Evolutionary conservation across 225 moss, liverwort and hornwort species (phyloP).

Genomic region (Sphagnum tenellum): DNA sequence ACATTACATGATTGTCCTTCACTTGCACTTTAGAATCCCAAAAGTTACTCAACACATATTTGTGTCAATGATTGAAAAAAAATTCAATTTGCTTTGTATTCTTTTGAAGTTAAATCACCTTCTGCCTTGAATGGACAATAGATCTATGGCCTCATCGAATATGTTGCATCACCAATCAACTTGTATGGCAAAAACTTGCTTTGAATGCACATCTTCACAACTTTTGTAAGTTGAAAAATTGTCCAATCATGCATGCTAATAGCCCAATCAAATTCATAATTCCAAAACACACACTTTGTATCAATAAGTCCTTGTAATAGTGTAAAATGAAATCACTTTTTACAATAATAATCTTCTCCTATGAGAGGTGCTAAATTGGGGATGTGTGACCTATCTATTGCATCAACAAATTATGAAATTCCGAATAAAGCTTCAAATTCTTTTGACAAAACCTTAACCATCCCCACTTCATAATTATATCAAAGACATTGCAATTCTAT

Average conservation of each 20-base stretch:
- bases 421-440: not conserved
- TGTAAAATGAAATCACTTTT: not conserved
- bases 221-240: not conserved
- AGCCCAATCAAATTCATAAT: conserved; percentile 1
- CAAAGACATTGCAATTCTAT: not conserved
- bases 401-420: not conserved
- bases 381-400: not conserved
- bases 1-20: not conserved
- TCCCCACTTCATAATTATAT: not conserved
- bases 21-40: conserved; percentile 1
- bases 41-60: conserved; percentile 3
- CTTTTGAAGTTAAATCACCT: not conserved
- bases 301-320: not conserved
- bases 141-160: not conserved
- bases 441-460: not conserved
- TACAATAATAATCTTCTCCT: not conserved
- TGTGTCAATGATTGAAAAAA: conserved; percentile 2
- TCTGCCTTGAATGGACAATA: conserved; percentile 3
- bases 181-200: not conserved
- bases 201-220: not conserved
- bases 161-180: not conserved
- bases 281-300: not conserved
- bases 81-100: not conserved
- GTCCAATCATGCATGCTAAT: not conserved
- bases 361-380: not conserved